Evolutionary conservation across 225 moss, liverwort and hornwort genomes (phyloP), one percentile per base, ranked within the genome.

Genomic region (Sphagnum contortum): DNA sequence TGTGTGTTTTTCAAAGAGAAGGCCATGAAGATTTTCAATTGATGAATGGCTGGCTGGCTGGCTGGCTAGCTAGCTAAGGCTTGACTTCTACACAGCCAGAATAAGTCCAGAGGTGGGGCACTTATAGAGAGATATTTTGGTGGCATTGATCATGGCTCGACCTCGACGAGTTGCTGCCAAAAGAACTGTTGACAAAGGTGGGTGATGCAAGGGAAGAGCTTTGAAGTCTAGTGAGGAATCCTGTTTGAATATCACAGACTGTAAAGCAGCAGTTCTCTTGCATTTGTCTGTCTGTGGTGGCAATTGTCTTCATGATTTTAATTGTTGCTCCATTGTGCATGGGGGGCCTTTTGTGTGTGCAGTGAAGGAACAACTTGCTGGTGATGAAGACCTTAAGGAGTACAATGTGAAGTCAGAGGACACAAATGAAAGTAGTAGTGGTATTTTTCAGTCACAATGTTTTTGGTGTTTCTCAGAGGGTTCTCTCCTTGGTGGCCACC

Each of bases 291-390:
- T 60, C 13, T 29, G 3, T 60, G 12, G 56, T 11, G 13, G 55
- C 2, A 44, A 60, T 60, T 60, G 7, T 55, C 54, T 11, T 55
- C 11, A 55, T 12, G 14, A 12, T 12, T 13, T 2, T 3, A 60
- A 9, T 60, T 12, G 3, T 8, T 60, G 29, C 29, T 6, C 60
- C 0, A 60, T 60, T 14, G 60, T 14, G 14, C 2, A 3, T 13
- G 60, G 9, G 12, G n/a, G 9, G 4, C 29, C 45, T 13, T 13
- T 14, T 65, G 53, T 65, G 46, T 53, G 44, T 47, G n/a, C 66
- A 67, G 66, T 67, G 66, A 67, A 57, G 66, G 48, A 67, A 48
- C 66, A 57, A 48, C 47, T 67, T 11, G 66, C 6, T 9, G 13
- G 4, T 10, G 14, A 67, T 3, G 4, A 57, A 4, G 47, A 9